Evolutionary conservation across 2,329 filamentous ascomycete species (phyloP), one percentile per base, ranked within the genome.

Genomic region (Ophiostoma fasciatum): DNA sequence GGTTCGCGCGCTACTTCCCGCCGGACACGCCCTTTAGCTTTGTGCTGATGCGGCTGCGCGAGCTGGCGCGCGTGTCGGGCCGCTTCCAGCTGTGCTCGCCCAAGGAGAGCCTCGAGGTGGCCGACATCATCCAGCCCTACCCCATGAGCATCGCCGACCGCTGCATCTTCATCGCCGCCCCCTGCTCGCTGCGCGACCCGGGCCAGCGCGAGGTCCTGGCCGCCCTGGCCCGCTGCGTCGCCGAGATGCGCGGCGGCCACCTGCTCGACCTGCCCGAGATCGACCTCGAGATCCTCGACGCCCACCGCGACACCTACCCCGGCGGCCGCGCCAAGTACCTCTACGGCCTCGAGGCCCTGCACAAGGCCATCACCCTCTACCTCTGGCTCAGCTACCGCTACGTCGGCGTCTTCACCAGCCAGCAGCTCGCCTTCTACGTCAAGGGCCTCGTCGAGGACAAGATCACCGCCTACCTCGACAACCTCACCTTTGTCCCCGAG

Each of bases 321-420:
- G 52, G 57, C 0, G 52, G 53, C 1, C 53, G 56, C 12, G 58
- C 66, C 36, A 53, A 61, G 0, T 82, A 84, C 45, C 64, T 98
- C 10, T 61, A 63, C 37, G 58, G 64, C 8, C 62, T 96, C 15
- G 90, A 98, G 54, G 55, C 61, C 4, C 64, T 98, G 13, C 90
- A 98, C 59, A 82, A 82, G 48, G 66, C 74, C 20, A 62, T 98
- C 26, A 83, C 88, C 30, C 61, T 87, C 31, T 98, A 96, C 52
- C 66, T 93, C 2, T 98, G 90, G 90, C 65, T 98, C 13, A 88
- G 82, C 47, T 96, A 88, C 56, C 78, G 88, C 7, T 93, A 88
- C 54, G 66, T 74, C 4, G 82, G 82, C 33, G 67, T 92, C 34
- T 93, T 94, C 54, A 69, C 63, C 6, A 82, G 78, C 44, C 73